These are phyloP conservation scores for Monilinia fructigena DNA, from an alignment of 2,329 filamentous ascomycete genomes.

Conservation along the genomic window DNA sequence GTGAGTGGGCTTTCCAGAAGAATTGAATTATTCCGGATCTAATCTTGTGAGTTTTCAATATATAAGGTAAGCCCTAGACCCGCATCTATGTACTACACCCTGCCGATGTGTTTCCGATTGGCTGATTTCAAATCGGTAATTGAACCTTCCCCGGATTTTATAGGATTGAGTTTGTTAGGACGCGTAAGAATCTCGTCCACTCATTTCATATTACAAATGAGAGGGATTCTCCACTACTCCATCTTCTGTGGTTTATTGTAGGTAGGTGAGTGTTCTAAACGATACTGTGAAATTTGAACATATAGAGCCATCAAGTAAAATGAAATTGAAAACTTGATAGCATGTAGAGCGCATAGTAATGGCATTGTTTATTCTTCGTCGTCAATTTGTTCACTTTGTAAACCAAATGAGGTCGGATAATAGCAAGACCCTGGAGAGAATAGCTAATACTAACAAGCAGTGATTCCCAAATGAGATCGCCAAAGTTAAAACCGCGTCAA, in stretches of 20 bases:
- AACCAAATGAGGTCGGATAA: neutral
- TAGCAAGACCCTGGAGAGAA: neutral
- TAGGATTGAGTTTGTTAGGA: neutral
- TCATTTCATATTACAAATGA: neutral
- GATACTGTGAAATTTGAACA: neutral
- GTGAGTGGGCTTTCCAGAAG: neutral
- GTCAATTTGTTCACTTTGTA: neutral
- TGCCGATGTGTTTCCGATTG: neutral
- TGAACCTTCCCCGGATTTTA: slow-evolving; percentile 15
- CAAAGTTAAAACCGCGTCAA: neutral
- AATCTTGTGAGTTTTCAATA: neutral
- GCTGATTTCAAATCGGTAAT: neutral
- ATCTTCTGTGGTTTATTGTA: neutral
- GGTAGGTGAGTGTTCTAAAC: neutral
- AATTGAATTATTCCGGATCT: slow-evolving; percentile 6
- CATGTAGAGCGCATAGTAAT: neutral
- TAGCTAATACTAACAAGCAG: neutral
- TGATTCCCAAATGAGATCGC: neutral
- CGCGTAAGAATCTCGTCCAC: neutral
- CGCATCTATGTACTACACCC: neutral
- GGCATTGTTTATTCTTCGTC: neutral
- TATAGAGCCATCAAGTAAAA: neutral
- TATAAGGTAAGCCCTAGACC: neutral
- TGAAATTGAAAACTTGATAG: neutral
- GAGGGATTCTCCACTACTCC: slow-evolving; percentile 3